phyloP scores from a whole-genome alignment of 1,284 basidiomycete species.

The Apiotrichum laibachii region DNA sequence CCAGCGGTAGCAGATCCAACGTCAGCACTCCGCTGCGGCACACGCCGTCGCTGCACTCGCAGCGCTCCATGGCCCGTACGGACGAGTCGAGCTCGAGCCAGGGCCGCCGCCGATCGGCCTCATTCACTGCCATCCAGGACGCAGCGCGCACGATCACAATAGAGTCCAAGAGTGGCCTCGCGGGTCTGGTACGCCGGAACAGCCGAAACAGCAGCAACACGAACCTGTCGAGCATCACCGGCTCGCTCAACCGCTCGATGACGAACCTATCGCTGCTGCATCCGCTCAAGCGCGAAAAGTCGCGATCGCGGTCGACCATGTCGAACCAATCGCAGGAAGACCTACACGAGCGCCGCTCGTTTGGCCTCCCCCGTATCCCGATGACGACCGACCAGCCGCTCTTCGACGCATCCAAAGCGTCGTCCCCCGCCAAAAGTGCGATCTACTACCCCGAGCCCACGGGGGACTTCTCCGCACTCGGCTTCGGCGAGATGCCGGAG shows the following conservation, averaged over 20 bases:
- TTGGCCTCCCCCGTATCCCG: conserved; percentile 41
- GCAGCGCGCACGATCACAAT: not conserved
- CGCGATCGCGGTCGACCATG: conserved; percentile 3
- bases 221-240: not conserved
- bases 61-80: conserved; percentile 4
- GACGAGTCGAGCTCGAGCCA: conserved; percentile 1
- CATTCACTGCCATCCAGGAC: conserved; percentile 8
- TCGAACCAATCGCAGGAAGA: conserved; percentile 1
- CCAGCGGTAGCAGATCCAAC: not conserved
- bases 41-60: conserved; percentile 5
- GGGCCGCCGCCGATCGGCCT: conserved; percentile 9
- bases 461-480: conserved; percentile 3
- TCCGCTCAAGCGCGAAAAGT: not conserved
- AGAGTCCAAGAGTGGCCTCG: not conserved
- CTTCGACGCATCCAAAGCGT: not conserved
- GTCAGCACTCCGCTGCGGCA: conserved; percentile 7
- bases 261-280: not conserved
- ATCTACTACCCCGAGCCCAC: conserved; percentile 6
- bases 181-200: conserved; percentile 6
- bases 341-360: conserved; percentile 27
- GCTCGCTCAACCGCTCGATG: conserved; percentile 1
- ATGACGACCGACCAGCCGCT: conserved; percentile 16
- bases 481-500: conserved; percentile 3
- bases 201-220: conserved; percentile 1
- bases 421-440: not conserved